These are phyloP conservation scores for Atalantia buxifolia DNA, from an alignment of 345 rosid species.

Conservation along the genomic window DNA sequence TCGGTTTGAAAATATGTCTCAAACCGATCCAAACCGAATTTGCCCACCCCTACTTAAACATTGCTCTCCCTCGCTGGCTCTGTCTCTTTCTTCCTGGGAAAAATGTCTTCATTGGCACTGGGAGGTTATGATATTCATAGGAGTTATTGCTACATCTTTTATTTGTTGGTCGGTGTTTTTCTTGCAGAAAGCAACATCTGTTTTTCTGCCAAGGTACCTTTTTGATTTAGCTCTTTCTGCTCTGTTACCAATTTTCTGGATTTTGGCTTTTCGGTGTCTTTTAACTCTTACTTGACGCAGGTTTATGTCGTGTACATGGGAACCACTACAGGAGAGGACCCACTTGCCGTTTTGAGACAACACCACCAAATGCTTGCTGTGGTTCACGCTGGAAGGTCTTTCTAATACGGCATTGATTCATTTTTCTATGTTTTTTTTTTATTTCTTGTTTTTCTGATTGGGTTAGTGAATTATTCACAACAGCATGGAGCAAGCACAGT, in stretches of 20 bases:
- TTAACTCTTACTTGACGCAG: slow-evolving; percentile 17
- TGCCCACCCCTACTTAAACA: no score
- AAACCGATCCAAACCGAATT: no score
- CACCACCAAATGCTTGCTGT: slow-evolving; percentile 40
- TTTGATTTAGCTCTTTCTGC: neutral
- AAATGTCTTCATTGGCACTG: neutral
- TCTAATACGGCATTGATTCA: neutral
- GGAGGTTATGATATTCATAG: neutral
- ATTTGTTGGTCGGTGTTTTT: slow-evolving; percentile 19
- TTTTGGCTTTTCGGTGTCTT: neutral
- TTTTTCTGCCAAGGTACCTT: slow-evolving; percentile 27
- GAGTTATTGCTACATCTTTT: neutral
- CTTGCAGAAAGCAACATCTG: slow-evolving; percentile 13
- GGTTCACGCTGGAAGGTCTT: slow-evolving; percentile 46
- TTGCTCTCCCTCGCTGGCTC: neutral
- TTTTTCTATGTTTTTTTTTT: neutral
- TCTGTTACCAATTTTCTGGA: slow-evolving; percentile 1
- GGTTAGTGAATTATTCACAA: neutral
- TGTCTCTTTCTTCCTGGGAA: neutral
- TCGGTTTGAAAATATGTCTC: no score
- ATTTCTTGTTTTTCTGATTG: neutral
- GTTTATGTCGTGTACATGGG: slow-evolving; percentile 51
- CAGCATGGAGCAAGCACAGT: slow-evolving; percentile 41
- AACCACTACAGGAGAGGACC: slow-evolving; percentile 22
- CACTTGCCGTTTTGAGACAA: slow-evolving; percentile 21